phyloP scores from a whole-genome alignment of 2,329 filamentous ascomycete species.

The Aspergillus ustus region DNA sequence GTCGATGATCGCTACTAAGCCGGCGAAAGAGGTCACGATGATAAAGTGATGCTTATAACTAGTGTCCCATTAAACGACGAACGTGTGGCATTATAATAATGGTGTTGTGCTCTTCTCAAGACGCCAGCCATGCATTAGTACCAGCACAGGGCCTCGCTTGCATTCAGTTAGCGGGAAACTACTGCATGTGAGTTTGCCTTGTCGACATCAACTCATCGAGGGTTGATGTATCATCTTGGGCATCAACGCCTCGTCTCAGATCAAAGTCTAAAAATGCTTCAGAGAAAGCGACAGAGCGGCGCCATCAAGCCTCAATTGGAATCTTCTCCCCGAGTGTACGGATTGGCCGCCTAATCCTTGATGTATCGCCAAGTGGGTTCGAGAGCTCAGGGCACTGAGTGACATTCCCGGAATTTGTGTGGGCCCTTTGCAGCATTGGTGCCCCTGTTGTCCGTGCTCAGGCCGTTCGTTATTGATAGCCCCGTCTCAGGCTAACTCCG shows the following conservation, averaged over 20 bases:
- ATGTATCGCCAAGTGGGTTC: neutral
- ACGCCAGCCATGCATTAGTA: constrained; percentile 25
- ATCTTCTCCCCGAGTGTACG: neutral
- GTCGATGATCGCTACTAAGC: neutral
- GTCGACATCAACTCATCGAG: constrained; percentile 8
- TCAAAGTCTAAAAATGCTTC: neutral
- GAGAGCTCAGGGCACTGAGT: neutral
- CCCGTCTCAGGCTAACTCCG: neutral
- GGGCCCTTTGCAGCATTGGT: neutral
- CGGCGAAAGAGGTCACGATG: neutral
- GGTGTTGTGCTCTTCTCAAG: constrained; percentile 9
- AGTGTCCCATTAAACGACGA: neutral
- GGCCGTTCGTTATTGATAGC: neutral
- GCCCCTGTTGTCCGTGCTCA: neutral
- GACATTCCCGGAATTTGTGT: constrained; percentile 5
- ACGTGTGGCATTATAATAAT: constrained; percentile 11
- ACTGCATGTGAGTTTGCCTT: constrained; percentile 28
- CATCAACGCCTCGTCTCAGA: neutral
- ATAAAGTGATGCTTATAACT: neutral
- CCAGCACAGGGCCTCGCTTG: constrained; percentile 17
- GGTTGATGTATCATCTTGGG: constrained; percentile 26
- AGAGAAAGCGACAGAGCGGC: neutral
- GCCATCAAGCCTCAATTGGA: neutral
- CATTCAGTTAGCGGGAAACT: constrained; percentile 15
- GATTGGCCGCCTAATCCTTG: neutral